Base-by-base conservation (phyloP, 176 grass and related monocot genomes). In the Thalia dealbata region DNA sequence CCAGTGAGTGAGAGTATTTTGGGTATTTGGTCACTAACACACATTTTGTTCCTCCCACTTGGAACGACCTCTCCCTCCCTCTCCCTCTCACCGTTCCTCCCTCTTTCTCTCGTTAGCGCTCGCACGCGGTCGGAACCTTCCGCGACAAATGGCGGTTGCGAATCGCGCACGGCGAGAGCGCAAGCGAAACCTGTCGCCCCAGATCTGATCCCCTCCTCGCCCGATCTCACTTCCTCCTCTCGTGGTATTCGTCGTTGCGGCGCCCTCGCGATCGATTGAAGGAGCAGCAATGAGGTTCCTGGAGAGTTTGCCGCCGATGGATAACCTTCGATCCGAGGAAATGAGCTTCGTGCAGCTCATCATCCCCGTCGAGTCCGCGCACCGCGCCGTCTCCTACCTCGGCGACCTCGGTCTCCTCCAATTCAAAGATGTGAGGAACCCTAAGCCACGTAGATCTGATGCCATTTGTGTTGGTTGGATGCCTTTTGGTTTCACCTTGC, bases 341-440 rank as follows among this genome's bases (percentile, higher is more conserved):
- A 95, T 99, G 95, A 87, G 90, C 95, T 83, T 91, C 80, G 95
- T 99, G 81, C 95, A 91, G 78, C 88, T 99, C 77, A 99, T 99
- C 67, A 95, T 91, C 71, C 95, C 95, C 77, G 90, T 87, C 42
- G 95, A 99, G 81, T 83, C 85, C 72, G 77, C 90, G 35, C 95
- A 87, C 83, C 77, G 82, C 67, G 83, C 95, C 76, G 81, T 99
- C 79, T 89, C 88, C 43, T 99, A 99, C 81, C 90, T 99, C 67
- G 95, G 95, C 32, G 95, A 99, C 81, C 88, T 99, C 48, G 95
- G 95, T 7, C 82, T 99, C 73, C 81, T 99, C 43, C 95, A 99
- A 85, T 95, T 99, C 85, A 93, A 91, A 86, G 95, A 99, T 75
- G 95, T 99, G 80, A 99, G 90, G 84, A 38, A 24, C 75, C 62